Conservation (phyloP, 148 eudicot species). For the Chenopodium suecicum region DNA sequence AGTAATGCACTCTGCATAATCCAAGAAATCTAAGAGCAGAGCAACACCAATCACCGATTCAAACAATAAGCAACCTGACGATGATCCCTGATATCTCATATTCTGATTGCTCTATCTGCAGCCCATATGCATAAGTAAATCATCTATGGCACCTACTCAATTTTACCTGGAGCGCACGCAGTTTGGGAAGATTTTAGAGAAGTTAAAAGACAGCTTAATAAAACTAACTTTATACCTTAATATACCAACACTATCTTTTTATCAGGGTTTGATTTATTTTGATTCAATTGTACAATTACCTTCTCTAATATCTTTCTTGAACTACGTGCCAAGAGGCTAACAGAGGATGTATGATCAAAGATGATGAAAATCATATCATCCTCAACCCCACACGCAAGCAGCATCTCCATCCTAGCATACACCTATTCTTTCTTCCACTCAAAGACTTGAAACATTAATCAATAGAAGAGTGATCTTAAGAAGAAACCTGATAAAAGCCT, state of each 20-base stretch:
- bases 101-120: background rate
- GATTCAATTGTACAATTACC: too few species aligned
- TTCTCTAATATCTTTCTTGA: too few species aligned
- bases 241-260: too few species aligned
- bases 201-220: too few species aligned
- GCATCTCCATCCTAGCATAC: background rate
- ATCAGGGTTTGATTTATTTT: too few species aligned
- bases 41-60: background rate
- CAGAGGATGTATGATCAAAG: background rate
- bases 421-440: background rate
- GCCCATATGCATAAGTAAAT: background rate
- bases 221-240: too few species aligned
- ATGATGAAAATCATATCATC: background rate
- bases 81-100: background rate
- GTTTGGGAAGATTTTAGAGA: too few species aligned
- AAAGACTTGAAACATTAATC: background rate
- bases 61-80: background rate
- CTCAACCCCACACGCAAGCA: background rate
- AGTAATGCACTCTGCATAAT: background rate
- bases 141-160: background rate
- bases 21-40: background rate
- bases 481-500: constrained; percentile 73
- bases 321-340: too few species aligned
- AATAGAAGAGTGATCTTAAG: background rate
- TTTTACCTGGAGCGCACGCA: too few species aligned